Evolutionary conservation across 2,329 filamentous ascomycete genomes (phyloP).

Genomic region (Phoma sp.): DNA sequence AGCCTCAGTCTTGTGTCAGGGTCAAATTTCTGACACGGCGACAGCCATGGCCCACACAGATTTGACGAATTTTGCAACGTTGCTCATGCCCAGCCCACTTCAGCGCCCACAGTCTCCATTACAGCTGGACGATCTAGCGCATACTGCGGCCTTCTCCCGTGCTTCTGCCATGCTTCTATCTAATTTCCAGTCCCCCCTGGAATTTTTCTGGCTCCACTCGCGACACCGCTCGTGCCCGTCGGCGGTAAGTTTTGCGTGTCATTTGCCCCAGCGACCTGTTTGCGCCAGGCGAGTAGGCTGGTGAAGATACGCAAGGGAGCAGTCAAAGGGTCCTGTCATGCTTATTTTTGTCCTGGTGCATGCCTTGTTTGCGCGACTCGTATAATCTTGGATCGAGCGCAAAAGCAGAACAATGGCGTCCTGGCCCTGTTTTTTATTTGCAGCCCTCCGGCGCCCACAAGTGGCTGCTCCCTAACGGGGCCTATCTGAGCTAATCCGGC

Average conservation of each 20-base stretch:
- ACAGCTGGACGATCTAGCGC: constrained; percentile 35
- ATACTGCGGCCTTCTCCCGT: constrained; percentile 45
- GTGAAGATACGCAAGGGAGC: constrained; percentile 25
- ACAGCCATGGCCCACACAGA: constrained; percentile 27
- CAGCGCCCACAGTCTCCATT: constrained; percentile 20
- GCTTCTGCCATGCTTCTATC: constrained; percentile 48
- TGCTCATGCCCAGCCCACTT: constrained; percentile 23
- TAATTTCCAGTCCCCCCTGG: constrained; percentile 35
- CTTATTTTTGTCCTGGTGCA: constrained; percentile 41
- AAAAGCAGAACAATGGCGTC: constrained; percentile 24
- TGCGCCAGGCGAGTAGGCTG: constrained; percentile 25
- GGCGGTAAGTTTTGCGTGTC: constrained; percentile 37
- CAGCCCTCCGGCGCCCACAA: constrained; percentile 22
- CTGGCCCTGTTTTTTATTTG: constrained; percentile 20
- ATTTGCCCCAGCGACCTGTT: constrained; percentile 21
- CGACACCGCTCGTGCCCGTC: constrained; percentile 22
- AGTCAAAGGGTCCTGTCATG: constrained; percentile 28
- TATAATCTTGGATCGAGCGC: constrained; percentile 31
- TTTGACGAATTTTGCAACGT: constrained; percentile 37
- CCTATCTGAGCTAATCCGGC: constrained; percentile 17
- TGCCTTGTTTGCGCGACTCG: constrained; percentile 38
- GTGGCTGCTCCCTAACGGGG: constrained; percentile 22
- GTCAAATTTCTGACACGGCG: constrained; percentile 36
- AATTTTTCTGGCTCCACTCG: constrained; percentile 31
- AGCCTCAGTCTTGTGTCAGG: constrained; percentile 31